These are phyloP conservation scores for Panicum virgatum DNA, from an alignment of 202 grass and related monocot genomes.

Conservation along the genomic window DNA sequence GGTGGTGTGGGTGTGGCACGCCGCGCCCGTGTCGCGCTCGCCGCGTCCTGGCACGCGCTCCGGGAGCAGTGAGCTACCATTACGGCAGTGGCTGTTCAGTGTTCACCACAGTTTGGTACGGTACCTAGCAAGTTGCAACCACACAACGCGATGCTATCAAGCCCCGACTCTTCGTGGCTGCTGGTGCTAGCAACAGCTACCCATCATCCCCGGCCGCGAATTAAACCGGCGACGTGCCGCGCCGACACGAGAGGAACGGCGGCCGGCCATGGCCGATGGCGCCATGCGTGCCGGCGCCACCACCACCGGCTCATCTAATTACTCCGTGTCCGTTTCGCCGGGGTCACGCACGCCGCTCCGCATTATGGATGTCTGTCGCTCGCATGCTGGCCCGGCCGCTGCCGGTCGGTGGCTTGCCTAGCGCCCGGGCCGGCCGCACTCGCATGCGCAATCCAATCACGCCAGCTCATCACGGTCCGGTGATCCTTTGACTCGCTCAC, in stretches of 20 bases:
- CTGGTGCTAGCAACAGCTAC: too few relatives aligned
- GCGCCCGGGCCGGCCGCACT: neutral
- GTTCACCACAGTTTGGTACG: too few relatives aligned
- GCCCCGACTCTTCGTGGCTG: too few relatives aligned
- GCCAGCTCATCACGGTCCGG: neutral
- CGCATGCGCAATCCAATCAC: slow-evolving; percentile 18
- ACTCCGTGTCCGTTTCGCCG: neutral
- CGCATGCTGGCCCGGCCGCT: neutral
- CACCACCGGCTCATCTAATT: neutral
- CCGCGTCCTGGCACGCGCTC: too few relatives aligned
- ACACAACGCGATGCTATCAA: too few relatives aligned
- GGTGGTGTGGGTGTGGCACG: neutral
- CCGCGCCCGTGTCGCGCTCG: neutral
- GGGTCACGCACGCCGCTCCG: neutral
- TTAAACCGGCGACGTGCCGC: neutral
- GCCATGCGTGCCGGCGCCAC: neutral
- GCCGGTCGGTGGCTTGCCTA: neutral
- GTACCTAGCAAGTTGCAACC: too few relatives aligned
- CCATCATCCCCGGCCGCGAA: neutral
- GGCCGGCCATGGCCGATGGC: too few relatives aligned
- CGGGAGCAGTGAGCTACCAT: too few relatives aligned
- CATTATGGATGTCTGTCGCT: neutral
- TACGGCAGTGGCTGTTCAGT: too few relatives aligned
- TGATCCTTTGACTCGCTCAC: slow-evolving; percentile 31
- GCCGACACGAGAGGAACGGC: neutral